Conservation (phyloP, 441 rosid genomes). For the Populus hybrid region DNA sequence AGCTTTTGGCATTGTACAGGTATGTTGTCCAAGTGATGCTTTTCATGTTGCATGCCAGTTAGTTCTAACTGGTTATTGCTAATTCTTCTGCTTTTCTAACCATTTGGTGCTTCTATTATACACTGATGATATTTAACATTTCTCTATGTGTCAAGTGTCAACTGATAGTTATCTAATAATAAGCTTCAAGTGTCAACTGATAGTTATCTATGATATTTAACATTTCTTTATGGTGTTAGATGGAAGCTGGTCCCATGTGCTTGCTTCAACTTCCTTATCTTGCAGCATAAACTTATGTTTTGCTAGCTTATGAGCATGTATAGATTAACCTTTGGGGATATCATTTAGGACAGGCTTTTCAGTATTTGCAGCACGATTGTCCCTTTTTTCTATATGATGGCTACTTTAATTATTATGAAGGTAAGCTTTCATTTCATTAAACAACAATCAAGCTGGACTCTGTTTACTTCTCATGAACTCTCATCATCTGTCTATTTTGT, state of each 20-base stretch:
- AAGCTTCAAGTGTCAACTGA: too few species aligned
- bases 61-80: conserved; percentile 1
- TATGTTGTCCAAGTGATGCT: conserved; percentile 27
- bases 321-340: background rate
- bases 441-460: too few species aligned
- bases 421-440: background rate
- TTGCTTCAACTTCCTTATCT: conserved; percentile 2
- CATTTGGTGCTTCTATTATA: background rate
- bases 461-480: too few species aligned
- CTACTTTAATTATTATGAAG: background rate
- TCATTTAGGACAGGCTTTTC: background rate
- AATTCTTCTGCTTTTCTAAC: background rate
- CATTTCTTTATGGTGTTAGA: background rate
- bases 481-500: too few species aligned
- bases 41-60: background rate
- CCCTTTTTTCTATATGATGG: background rate
- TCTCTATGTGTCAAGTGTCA: background rate
- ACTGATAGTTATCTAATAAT: background rate
- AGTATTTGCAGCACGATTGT: background rate
- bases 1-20: too few species aligned
- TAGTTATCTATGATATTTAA: background rate
- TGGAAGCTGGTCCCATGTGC: background rate
- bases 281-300: background rate
- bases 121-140: background rate
- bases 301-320: conserved; percentile 2